phyloP scores from a whole-genome alignment of 768 basidiomycete genomes.

The Hericium alpestre region DNA sequence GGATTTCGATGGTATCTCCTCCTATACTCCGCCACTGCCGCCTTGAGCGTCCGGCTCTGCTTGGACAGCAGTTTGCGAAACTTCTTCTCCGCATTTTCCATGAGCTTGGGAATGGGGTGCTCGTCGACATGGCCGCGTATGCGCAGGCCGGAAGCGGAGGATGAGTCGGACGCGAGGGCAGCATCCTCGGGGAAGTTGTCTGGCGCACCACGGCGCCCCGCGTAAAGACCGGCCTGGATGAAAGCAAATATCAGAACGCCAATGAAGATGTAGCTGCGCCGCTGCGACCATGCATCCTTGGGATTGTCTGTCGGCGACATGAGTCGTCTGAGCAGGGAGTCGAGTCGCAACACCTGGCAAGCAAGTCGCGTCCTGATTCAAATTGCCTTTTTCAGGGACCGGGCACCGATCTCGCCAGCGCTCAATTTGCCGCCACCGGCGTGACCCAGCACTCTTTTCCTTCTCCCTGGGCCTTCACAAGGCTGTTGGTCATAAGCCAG shows the following conservation, averaged over 20 bases:
- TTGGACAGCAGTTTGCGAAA: slow-evolving; percentile 54
- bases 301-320: slow-evolving; percentile 8
- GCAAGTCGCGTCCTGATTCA: background rate
- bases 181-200: slow-evolving; percentile 18
- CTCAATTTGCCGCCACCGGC: too few relatives aligned
- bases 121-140: slow-evolving; percentile 17
- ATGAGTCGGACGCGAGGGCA: slow-evolving; percentile 14
- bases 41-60: slow-evolving; percentile 72
- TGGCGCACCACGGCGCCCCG: slow-evolving; percentile 15
- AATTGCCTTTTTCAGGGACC: background rate
- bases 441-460: too few relatives aligned
- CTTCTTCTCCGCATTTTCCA: slow-evolving; percentile 71
- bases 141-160: slow-evolving; percentile 12
- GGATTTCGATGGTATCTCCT: slow-evolving; percentile 69
- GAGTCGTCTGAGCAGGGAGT: background rate
- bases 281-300: slow-evolving; percentile 1
- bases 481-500: too few relatives aligned
- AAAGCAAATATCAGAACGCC: slow-evolving; percentile 19
- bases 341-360: background rate
- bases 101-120: slow-evolving; percentile 80
- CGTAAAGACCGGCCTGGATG: slow-evolving; percentile 25
- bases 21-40: slow-evolving; percentile 76
- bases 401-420: too few relatives aligned
- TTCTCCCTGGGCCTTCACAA: too few relatives aligned
- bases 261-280: slow-evolving; percentile 15